Percentiles rank a stretch among this genome's conserved stretches.
Evolutionary conservation across 306 rosid species (phyloP).

Genomic region (Geum urbanum): DNA sequence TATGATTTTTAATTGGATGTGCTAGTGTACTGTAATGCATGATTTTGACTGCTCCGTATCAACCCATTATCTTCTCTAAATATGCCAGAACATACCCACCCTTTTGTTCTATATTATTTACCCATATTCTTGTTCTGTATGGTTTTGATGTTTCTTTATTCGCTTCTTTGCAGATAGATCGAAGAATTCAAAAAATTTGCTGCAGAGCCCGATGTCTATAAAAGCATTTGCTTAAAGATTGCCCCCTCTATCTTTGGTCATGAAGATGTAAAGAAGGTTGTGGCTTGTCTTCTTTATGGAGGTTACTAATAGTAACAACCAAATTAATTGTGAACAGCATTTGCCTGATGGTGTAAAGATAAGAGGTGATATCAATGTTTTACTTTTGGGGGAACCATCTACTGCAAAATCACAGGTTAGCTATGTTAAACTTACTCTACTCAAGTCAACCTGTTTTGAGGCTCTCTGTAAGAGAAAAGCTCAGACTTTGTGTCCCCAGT

Average conservation of each 20-base stretch:
- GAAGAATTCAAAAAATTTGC: slow-evolving; percentile 91
- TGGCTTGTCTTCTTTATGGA: slow-evolving; percentile 89
- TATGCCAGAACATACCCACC: not conserved
- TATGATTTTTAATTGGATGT: too few relatives aligned
- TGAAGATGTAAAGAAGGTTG: slow-evolving; percentile 69
- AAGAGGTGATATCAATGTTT: slow-evolving; percentile 92
- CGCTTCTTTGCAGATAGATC: slow-evolving; percentile 42
- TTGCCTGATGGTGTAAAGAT: slow-evolving; percentile 94
- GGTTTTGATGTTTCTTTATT: not conserved
- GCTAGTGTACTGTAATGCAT: too few relatives aligned
- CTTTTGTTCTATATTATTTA: not conserved
- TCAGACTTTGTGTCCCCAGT: too few relatives aligned
- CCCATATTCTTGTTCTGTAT: slow-evolving; percentile 4
- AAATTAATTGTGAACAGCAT: slow-evolving; percentile 44
- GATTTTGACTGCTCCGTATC: not conserved
- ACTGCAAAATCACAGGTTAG: slow-evolving; percentile 92
- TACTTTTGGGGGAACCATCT: slow-evolving; percentile 96
- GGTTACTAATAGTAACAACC: slow-evolving; percentile 17
- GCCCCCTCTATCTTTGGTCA: slow-evolving; percentile 45
- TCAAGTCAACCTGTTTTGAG: slow-evolving; percentile 5
- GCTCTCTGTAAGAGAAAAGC: not conserved
- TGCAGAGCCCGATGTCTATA: slow-evolving; percentile 70
- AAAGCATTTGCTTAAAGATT: slow-evolving; percentile 72
- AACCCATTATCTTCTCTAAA: not conserved
- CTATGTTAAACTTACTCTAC: slow-evolving; percentile 1